phyloP scores from a whole-genome alignment of 768 basidiomycete species.

The Ephemerocybe angulata region DNA sequence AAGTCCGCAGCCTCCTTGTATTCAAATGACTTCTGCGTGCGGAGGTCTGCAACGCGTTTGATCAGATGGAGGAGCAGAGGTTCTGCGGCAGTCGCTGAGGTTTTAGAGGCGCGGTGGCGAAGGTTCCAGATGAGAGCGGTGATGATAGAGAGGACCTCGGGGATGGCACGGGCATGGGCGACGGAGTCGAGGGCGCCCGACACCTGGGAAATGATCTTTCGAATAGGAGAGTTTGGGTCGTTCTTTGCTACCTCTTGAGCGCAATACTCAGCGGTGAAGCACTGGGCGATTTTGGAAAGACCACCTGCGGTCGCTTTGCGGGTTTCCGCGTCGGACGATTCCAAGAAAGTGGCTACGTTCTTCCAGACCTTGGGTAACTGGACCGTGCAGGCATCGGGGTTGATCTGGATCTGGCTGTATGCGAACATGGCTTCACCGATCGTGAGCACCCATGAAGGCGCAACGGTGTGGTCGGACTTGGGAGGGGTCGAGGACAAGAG shows the following conservation, averaged over 20 bases:
- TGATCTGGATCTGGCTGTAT: constrained; percentile 44
- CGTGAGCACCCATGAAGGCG: constrained; percentile 76
- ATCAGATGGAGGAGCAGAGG: constrained; percentile 66
- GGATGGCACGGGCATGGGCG: constrained; percentile 68
- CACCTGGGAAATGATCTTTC: constrained; percentile 59
- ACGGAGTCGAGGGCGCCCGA: constrained; percentile 70
- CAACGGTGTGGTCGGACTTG: constrained; percentile 61
- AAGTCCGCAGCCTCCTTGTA: constrained; percentile 84
- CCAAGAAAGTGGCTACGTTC: constrained; percentile 71
- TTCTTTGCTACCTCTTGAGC: constrained; percentile 46
- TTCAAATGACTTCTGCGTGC: constrained; percentile 81
- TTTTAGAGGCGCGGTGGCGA: constrained; percentile 41
- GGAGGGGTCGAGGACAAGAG: constrained; percentile 67
- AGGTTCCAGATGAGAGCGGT: constrained; percentile 67
- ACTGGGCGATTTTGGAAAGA: constrained; percentile 60
- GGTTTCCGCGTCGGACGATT: constrained; percentile 57
- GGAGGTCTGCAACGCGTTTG: constrained; percentile 64
- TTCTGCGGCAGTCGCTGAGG: constrained; percentile 60
- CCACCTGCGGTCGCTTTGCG: constrained; percentile 64
- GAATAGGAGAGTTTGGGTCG: constrained; percentile 51
- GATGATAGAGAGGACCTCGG: constrained; percentile 73
- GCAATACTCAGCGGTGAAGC: constrained; percentile 66
- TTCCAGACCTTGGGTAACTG: constrained; percentile 71
- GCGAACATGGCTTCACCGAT: constrained; percentile 72
- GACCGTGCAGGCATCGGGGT: constrained; percentile 46